Base-by-base conservation (phyloP, 1,284 basidiomycete genomes). In the Malassezia globosa region DNA sequence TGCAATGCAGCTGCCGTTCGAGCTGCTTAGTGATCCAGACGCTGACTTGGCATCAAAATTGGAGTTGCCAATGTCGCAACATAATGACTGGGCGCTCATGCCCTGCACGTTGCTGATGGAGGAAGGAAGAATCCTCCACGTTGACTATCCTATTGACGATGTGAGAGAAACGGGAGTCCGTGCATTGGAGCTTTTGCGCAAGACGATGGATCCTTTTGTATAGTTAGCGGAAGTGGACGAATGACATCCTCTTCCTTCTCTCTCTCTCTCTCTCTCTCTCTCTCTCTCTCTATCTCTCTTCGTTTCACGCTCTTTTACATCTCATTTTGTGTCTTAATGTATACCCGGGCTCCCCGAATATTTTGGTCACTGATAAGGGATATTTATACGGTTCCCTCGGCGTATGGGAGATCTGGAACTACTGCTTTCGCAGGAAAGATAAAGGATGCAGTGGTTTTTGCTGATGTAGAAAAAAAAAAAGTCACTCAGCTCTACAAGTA, bases 101-200 rank as follows among this genome's bases (percentile, higher is more conserved):
- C 51, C 60, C 2, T 54, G 61, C 50, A 64, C 58, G 31, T 41
- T 70, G 38, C 48, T 69, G 21, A 40, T 68, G 19, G 41, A 50
- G 3, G 63, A 61, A 7, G 64, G 64, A 0, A 66, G 68, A 44
- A 44, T 66, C 22, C 61, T 58, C 0, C 56, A 63, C 18, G 11
- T 66, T 24, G 54, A 63, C 31, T 68, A 62, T 35, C 64, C 66
- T 5, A 42, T 69, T 14, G 22, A 46, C 8, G 22, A 40, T 11
- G 51, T 60, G 5, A 24, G 56, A 7, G 42, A 60, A 26, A 60
- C 60, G 3, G 61, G 54, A 5, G 22, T 19, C 25, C 50, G 51
- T 7, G 66, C 64, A 1, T 34, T 62, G 10, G 40, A 46, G 4
- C 48, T 69, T 46, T 48, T 69, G 11, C 50, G 31, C 14, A 38